Evolutionary conservation across 441 rosid species (phyloP).

Genomic region (Raphanus hybrid): DNA sequence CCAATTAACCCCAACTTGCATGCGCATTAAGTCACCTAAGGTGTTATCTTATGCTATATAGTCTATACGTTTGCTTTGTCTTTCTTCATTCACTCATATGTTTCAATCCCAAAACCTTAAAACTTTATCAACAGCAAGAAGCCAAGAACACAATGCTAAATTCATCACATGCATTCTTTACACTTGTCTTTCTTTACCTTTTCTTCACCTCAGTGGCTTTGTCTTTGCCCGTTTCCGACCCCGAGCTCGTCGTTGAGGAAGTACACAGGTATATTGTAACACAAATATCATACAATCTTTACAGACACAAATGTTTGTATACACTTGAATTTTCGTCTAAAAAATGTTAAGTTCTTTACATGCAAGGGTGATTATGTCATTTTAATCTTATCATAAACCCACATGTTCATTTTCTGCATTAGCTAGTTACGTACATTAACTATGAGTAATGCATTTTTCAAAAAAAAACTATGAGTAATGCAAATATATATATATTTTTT

Average conservation of each 20-base stretch:
- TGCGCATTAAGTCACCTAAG: conserved; percentile 37
- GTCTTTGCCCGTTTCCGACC: conserved; percentile 61
- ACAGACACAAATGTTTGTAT: background rate
- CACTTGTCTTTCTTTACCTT: conserved; percentile 44
- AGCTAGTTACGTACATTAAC: too few species aligned
- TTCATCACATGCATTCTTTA: conserved; percentile 7
- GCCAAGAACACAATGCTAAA: conserved; percentile 26
- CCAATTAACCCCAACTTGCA: conserved; percentile 39
- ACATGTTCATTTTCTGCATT: too few species aligned
- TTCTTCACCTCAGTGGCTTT: conserved; percentile 43
- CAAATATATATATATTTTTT: too few species aligned
- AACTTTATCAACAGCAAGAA: background rate
- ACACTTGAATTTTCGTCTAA: background rate
- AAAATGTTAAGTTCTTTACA: background rate
- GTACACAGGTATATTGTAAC: conserved; percentile 60
- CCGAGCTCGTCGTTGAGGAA: conserved; percentile 65
- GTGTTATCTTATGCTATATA: conserved; percentile 32
- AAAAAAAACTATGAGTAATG: too few species aligned
- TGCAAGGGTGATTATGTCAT: conserved; percentile 25
- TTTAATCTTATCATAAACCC: too few species aligned
- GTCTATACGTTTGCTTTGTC: conserved; percentile 21
- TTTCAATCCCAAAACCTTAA: conserved; percentile 27
- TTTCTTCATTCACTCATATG: conserved; percentile 29
- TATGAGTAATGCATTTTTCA: too few species aligned
- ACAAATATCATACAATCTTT: background rate